Evolutionary conservation across 1,284 basidiomycete species (phyloP).

Genomic region (Tausonia pullulans): DNA sequence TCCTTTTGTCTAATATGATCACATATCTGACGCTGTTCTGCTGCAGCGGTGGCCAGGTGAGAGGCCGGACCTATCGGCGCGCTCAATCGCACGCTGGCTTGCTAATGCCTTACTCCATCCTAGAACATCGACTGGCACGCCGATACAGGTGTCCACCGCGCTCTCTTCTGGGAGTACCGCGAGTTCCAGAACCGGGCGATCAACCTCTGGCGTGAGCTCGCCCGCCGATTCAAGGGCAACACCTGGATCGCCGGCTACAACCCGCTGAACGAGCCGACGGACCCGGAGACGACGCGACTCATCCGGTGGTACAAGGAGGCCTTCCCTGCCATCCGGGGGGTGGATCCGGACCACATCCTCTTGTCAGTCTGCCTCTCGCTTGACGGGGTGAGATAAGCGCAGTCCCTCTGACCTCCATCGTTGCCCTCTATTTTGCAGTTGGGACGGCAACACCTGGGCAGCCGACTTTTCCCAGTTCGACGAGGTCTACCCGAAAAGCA

Average conservation of each 20-base stretch:
- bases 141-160: slow-evolving; percentile 46
- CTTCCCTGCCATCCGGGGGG: slow-evolving; percentile 49
- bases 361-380: slow-evolving; percentile 26
- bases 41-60: neutral
- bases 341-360: slow-evolving; percentile 52
- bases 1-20: slow-evolving; percentile 1
- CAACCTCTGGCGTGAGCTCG: slow-evolving; percentile 58
- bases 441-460: slow-evolving; percentile 60
- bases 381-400: neutral
- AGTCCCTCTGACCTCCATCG: neutral
- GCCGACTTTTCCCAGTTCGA: slow-evolving; percentile 60
- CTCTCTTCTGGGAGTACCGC: slow-evolving; percentile 58
- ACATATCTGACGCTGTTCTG: neutral
- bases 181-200: slow-evolving; percentile 62
- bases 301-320: slow-evolving; percentile 52
- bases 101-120: neutral
- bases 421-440: neutral
- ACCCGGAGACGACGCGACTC: slow-evolving; percentile 40
- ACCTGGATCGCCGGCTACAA: slow-evolving; percentile 54
- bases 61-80: no score
- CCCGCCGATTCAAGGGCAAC: slow-evolving; percentile 52
- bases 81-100: no score
- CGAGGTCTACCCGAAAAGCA: slow-evolving; percentile 48
- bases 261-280: slow-evolving; percentile 63
- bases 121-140: slow-evolving; percentile 23